Percentiles rank a stretch among this genome's conserved stretches.
Evolutionary conservation across 768 basidiomycete genomes (phyloP).

Genomic region (Psilocybe azurescens): DNA sequence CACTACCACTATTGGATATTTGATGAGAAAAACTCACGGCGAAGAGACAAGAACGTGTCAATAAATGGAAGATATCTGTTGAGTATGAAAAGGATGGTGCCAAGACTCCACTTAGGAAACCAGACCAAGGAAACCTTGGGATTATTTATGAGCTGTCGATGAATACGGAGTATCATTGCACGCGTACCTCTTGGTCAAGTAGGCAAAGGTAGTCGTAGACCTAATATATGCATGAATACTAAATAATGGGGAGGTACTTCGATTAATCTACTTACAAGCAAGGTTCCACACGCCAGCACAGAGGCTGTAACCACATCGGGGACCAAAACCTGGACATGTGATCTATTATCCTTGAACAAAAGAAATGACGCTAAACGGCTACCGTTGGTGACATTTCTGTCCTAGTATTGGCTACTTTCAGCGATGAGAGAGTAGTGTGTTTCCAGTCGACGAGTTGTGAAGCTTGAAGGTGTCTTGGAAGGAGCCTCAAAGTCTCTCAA

Average conservation of each 20-base stretch:
- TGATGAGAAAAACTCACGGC: neutral
- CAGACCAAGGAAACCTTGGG: neutral
- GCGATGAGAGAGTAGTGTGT: too few species aligned
- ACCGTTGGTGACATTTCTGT: too few species aligned
- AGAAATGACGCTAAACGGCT: too few species aligned
- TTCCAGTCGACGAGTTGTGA: too few species aligned
- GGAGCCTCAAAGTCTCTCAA: too few species aligned
- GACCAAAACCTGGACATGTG: neutral
- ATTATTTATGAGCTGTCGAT: neutral
- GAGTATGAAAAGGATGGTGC: neutral
- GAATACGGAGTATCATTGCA: neutral
- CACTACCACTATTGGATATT: too few species aligned
- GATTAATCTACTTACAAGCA: neutral
- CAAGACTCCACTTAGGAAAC: conserved; percentile 3
- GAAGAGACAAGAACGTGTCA: neutral
- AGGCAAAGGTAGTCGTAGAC: neutral
- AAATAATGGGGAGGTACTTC: neutral
- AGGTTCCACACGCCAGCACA: neutral
- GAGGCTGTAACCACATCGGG: neutral
- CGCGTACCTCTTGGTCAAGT: neutral
- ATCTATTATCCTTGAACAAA: too few species aligned
- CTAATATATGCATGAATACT: neutral
- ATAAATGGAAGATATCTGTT: neutral
- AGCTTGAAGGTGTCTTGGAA: too few species aligned
- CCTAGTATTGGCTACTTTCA: too few species aligned